Evolutionary conservation across 176 grass and related monocot genomes (phyloP), one percentile per base, ranked within the genome.

Genomic region (Juncus inflexus): DNA sequence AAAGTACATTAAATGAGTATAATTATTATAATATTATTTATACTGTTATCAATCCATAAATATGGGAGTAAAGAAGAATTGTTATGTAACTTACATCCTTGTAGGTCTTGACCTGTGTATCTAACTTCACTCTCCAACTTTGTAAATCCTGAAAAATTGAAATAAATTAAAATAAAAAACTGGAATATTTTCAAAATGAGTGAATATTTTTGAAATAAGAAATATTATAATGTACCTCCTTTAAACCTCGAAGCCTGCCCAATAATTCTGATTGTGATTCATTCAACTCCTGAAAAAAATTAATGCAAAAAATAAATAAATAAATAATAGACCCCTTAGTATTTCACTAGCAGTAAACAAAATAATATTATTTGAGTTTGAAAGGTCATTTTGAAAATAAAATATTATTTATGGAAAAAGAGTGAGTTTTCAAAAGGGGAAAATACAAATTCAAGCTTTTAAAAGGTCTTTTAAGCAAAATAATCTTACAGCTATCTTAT

Each of bases 31-130:
- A 28, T 28, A 28, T 28, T 28, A 28, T 28, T 28, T 28, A 28
- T 28, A 1, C 1, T 28, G 19, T 28, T 28, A 28, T 28, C 1
- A 28, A 28, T 28, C 19, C 19, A 28, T 28, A 28, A 28, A 28
- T 28, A 28, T 47, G 43, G 43, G 43, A 47, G 9, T 47, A 47
- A 47, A 47, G 9, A 47, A 47, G 43, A 47, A 47, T 6, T 47
- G 43, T 6, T 47, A 47, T 65, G 2, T 61, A 80, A 89, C 83
- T 80, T 60, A 99, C 88, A 73, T 74, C 79, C 87, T 89, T 91
- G 75, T 99, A 99, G 62, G 86, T 99, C 35, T 77, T 84, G 60
- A 99, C 94, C 77, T 99, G 85, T 11, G 88, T 92, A 49, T 92
- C 88, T 63, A 99, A 74, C 81, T 81, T 92, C 47, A 15, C 69